Evolutionary conservation across 1,284 basidiomycete species (phyloP).

Genomic region (Fistulina hepatica): DNA sequence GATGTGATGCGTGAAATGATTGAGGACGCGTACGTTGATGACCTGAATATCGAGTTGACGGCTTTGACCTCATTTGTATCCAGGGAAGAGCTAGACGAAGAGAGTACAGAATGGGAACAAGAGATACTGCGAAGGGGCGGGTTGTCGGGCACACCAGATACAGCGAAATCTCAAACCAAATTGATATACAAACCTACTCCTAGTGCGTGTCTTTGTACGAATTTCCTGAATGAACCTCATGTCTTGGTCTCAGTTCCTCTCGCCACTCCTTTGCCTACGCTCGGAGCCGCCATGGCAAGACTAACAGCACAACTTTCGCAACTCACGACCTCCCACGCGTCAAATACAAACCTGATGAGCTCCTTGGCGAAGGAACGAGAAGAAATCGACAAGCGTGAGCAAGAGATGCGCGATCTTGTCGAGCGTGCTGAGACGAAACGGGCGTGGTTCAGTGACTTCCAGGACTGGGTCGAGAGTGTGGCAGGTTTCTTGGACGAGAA

Average conservation of each 20-base stretch:
- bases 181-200: constrained; percentile 62
- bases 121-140: constrained; percentile 78
- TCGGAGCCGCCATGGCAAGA: constrained; percentile 46
- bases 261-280: constrained; percentile 44
- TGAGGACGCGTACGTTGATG: constrained; percentile 59
- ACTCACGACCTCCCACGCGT: constrained; percentile 60
- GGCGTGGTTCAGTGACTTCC: constrained; percentile 80
- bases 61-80: constrained; percentile 13
- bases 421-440: constrained; percentile 71
- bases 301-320: constrained; percentile 54
- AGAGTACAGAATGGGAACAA: constrained; percentile 83
- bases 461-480: constrained; percentile 79
- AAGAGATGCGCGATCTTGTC: constrained; percentile 73
- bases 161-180: constrained; percentile 29
- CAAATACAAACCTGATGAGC: constrained; percentile 50
- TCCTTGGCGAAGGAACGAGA: constrained; percentile 58
- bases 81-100: constrained; percentile 81
- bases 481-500: constrained; percentile 89
- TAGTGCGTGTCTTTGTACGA: constrained; percentile 39
- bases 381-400: constrained; percentile 65
- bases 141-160: constrained; percentile 25
- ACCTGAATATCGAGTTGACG: background rate
- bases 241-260: constrained; percentile 41
- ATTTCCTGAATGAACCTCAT: constrained; percentile 8
- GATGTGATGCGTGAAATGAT: constrained; percentile 82